Conservation (phyloP, 2,329 filamentous ascomycete genomes). For the Sporothrix brunneoviolacea region DNA sequence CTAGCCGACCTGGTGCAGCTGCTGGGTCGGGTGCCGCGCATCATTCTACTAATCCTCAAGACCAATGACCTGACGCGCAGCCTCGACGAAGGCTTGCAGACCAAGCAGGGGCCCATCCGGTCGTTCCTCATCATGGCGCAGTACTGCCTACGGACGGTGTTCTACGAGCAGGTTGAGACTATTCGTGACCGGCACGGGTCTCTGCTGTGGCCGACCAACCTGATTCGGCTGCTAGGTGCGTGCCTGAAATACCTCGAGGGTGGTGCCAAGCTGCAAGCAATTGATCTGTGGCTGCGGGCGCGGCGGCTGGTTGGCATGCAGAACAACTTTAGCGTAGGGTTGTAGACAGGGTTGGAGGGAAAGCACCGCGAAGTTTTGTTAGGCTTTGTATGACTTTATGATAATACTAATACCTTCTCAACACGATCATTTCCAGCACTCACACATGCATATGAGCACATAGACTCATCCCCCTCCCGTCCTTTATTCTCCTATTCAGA, state of each 20-base stretch:
- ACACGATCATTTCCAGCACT: too few relatives aligned
- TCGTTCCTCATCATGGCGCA: constrained; percentile 62
- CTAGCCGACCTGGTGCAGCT: constrained; percentile 82
- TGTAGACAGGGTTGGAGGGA: too few relatives aligned
- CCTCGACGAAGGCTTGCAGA: constrained; percentile 84
- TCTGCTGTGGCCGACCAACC: constrained; percentile 52
- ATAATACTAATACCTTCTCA: not conserved
- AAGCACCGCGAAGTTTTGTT: too few relatives aligned
- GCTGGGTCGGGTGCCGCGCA: constrained; percentile 78
- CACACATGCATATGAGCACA: too few relatives aligned
- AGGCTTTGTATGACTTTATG: not conserved
- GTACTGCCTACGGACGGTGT: constrained; percentile 61
- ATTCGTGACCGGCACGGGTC: constrained; percentile 45
- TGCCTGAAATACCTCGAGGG: constrained; percentile 54
- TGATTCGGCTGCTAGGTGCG: constrained; percentile 46
- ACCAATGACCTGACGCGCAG: constrained; percentile 94
- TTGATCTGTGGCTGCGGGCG: constrained; percentile 54
- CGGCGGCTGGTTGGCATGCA: constrained; percentile 40
- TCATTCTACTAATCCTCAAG: constrained; percentile 93
- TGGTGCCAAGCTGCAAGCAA: constrained; percentile 55
- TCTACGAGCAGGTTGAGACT: constrained; percentile 56
- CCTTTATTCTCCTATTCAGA: too few relatives aligned
- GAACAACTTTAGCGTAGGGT: constrained; percentile 5
- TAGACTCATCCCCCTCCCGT: too few relatives aligned
- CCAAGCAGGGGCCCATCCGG: constrained; percentile 57